Percentiles rank a stretch among this genome's conserved stretches.
These are phyloP conservation scores for Lobosporangium transversale DNA, from an alignment of 192 early-diverging fungal genomes.

Conservation along the genomic window DNA sequence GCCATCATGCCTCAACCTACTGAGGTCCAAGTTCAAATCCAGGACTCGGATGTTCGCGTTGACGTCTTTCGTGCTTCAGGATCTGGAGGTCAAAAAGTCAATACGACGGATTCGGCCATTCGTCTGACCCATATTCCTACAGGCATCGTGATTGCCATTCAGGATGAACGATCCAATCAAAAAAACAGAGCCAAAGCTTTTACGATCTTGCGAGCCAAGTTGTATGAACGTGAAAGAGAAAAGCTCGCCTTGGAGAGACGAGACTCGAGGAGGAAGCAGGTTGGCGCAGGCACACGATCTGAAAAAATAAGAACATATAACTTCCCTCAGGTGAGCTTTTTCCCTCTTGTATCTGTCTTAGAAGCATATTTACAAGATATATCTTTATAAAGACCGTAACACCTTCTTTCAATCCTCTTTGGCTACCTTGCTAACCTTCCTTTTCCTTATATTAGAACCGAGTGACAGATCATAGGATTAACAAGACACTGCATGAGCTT, in stretches of 20 bases:
- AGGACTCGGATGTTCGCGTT: slow-evolving; percentile 72
- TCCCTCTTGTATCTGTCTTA: no score
- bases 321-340: slow-evolving; percentile 80
- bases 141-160: slow-evolving; percentile 86
- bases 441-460: slow-evolving; percentile 59
- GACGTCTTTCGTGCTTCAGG: slow-evolving; percentile 82
- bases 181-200: slow-evolving; percentile 92
- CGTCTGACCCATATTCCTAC: slow-evolving; percentile 94
- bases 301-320: slow-evolving; percentile 90
- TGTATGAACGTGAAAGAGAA: slow-evolving; percentile 77
- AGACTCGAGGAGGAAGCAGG: slow-evolving; percentile 69
- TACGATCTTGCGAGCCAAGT: slow-evolving; percentile 79
- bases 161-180: slow-evolving; percentile 94
- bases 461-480: slow-evolving; percentile 85
- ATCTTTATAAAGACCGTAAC: neutral
- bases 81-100: slow-evolving; percentile 94
- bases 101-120: slow-evolving; percentile 95
- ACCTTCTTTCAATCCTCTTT: neutral
- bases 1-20: slow-evolving; percentile 81
- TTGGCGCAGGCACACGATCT: slow-evolving; percentile 77
- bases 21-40: slow-evolving; percentile 73
- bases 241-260: slow-evolving; percentile 66
- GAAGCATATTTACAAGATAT: neutral
- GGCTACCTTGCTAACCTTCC: neutral
- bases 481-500: slow-evolving; percentile 75